phyloP scores from a whole-genome alignment of 192 early-diverging fungal genomes.

The Mortierella antarctica region DNA sequence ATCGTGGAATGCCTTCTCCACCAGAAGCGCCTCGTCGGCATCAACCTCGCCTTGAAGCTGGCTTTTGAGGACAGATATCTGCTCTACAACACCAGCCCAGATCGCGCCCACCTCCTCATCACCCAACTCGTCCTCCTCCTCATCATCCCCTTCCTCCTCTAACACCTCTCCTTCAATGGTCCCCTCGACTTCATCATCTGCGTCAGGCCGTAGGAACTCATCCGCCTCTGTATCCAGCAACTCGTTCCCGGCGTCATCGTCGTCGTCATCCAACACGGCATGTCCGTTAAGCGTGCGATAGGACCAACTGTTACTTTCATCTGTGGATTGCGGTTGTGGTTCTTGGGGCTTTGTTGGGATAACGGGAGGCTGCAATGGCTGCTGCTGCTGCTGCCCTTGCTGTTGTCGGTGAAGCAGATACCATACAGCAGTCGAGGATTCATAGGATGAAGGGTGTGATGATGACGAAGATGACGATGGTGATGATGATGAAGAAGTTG shows the following conservation, averaged over 20 bases:
- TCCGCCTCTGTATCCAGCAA: slow-evolving; percentile 42
- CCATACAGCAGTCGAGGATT: not conserved
- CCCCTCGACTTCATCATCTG: slow-evolving; percentile 27
- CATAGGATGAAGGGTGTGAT: not conserved
- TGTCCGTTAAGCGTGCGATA: slow-evolving; percentile 35
- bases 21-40: too few relatives aligned
- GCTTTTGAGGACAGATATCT: too few relatives aligned
- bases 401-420: slow-evolving; percentile 11
- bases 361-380: not conserved
- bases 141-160: slow-evolving; percentile 30
- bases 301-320: slow-evolving; percentile 3
- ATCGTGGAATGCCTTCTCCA: too few relatives aligned
- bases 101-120: not conserved
- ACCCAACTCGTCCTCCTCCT: slow-evolving; percentile 5
- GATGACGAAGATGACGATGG: not conserved
- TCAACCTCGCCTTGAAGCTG: too few relatives aligned
- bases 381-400: not conserved
- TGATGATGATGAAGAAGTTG: slow-evolving; percentile 1
- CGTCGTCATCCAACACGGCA: slow-evolving; percentile 36
- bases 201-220: slow-evolving; percentile 14
- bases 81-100: too few relatives aligned
- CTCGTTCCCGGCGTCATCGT: slow-evolving; percentile 48
- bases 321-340: not conserved
- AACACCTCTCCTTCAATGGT: slow-evolving; percentile 37
- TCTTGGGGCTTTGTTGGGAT: not conserved